A percentile compares a stretch with the other conserved stretches of the same genome.
These are phyloP conservation scores for Leishmania turanica DNA, from an alignment of 208 protist species.

Conservation along the genomic window DNA sequence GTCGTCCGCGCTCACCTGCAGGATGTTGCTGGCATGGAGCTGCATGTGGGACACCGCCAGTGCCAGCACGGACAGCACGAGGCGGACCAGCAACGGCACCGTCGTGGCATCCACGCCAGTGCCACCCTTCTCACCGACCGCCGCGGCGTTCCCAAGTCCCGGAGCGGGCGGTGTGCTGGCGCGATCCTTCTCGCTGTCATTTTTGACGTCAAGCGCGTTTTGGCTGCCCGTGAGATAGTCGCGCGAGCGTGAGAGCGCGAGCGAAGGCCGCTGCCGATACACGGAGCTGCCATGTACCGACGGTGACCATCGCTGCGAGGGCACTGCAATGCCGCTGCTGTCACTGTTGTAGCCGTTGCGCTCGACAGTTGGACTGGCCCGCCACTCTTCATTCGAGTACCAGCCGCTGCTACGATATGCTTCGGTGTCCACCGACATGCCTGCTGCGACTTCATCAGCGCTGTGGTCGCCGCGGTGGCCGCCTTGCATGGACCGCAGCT, in stretches of 20 bases:
- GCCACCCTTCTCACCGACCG: neutral
- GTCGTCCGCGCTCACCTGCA: neutral
- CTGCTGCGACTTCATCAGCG: neutral
- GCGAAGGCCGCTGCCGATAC: neutral
- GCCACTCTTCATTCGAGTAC: neutral
- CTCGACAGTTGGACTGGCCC: neutral
- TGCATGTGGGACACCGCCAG: slow-evolving; percentile 23
- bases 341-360: neutral
- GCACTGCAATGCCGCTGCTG: neutral
- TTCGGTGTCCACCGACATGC: neutral
- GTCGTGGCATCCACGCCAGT: slow-evolving; percentile 2
- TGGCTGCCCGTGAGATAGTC: neutral
- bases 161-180: neutral
- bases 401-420: neutral
- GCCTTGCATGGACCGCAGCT: slow-evolving; percentile 10
- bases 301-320: neutral
- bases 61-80: slow-evolving; percentile 14
- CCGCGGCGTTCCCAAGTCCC: neutral
- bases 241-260: neutral
- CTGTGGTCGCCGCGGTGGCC: neutral
- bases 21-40: neutral
- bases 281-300: neutral
- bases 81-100: slow-evolving; percentile 19
- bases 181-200: neutral
- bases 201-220: neutral